Conservation (phyloP, 768 basidiomycete genomes). For the Gloeostereum incarnatum region DNA sequence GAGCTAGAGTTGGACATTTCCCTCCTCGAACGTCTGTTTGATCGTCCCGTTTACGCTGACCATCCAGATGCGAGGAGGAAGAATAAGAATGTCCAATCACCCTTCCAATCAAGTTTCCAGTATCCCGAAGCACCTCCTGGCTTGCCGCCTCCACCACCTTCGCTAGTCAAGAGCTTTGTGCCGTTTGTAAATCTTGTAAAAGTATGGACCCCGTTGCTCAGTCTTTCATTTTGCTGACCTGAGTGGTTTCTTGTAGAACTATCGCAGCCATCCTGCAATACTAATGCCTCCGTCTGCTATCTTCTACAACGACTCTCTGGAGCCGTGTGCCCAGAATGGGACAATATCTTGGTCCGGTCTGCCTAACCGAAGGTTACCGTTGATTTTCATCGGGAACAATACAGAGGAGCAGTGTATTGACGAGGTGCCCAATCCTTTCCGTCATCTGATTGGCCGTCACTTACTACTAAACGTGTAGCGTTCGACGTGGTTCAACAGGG, state of each 20-base stretch:
- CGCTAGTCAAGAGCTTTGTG: slow-evolving; percentile 8
- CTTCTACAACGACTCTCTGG: slow-evolving; percentile 41
- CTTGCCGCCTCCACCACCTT: slow-evolving; percentile 1
- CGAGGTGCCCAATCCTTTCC: slow-evolving; percentile 21
- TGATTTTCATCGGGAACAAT: slow-evolving; percentile 35
- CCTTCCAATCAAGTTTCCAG: too few species aligned
- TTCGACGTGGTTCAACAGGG: slow-evolving; percentile 40
- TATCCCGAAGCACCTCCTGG: background rate
- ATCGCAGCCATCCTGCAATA: slow-evolving; percentile 42
- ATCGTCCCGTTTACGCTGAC: slow-evolving; percentile 27
- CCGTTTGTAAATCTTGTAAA: slow-evolving; percentile 36
- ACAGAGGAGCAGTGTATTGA: slow-evolving; percentile 33
- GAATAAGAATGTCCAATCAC: too few species aligned
- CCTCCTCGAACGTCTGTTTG: slow-evolving; percentile 37
- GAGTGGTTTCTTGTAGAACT: slow-evolving; percentile 21
- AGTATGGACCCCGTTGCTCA: slow-evolving; percentile 15
- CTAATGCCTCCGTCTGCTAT: slow-evolving; percentile 45
- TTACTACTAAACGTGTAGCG: slow-evolving; percentile 16
- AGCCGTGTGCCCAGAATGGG: slow-evolving; percentile 36
- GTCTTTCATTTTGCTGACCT: background rate
- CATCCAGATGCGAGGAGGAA: slow-evolving; percentile 12
- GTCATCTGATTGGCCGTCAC: background rate
- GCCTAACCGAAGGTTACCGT: slow-evolving; percentile 26
- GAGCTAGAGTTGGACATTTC: slow-evolving; percentile 37
- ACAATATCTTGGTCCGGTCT: slow-evolving; percentile 29